These are phyloP conservation scores for Helichrysum umbraculigerum DNA, from an alignment of 129 eudicot species.

Conservation along the genomic window DNA sequence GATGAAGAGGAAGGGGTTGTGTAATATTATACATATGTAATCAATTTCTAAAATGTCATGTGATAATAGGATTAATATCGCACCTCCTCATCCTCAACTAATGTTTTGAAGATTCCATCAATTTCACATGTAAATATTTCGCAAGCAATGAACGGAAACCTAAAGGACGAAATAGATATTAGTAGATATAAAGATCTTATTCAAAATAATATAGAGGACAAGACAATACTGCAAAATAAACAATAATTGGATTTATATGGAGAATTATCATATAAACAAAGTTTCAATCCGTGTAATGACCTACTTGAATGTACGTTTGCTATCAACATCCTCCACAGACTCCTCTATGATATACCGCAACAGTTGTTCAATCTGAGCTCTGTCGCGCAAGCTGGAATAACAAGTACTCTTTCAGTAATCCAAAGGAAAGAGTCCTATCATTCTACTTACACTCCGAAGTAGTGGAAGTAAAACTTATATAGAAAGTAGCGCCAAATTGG, in stretches of 20 bases:
- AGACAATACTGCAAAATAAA: too few species aligned
- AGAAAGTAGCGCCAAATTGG: conserved; percentile 10
- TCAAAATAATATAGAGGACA: background rate
- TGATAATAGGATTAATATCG: background rate
- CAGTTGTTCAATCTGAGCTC: conserved; percentile 86
- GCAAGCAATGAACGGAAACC: conserved; percentile 87
- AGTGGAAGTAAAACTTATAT: background rate
- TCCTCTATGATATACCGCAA: conserved; percentile 69
- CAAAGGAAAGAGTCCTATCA: conserved; percentile 5
- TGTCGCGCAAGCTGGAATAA: conserved; percentile 76
- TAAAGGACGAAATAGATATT: conserved; percentile 29
- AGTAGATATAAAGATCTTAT: conserved; percentile 12
- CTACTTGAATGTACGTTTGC: conserved; percentile 81
- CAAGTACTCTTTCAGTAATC: background rate
- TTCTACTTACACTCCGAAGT: background rate
- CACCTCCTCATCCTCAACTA: conserved; percentile 94
- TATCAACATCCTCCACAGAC: conserved; percentile 78
- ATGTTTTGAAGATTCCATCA: conserved; percentile 76
- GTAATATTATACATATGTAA: background rate
- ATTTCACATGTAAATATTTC: conserved; percentile 94
- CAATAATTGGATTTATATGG: background rate
- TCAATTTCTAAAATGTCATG: background rate
- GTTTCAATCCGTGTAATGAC: conserved; percentile 17
- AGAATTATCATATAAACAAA: background rate
- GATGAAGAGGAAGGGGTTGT: background rate